A percentile compares a stretch with the other conserved stretches of the same genome.
Evolutionary conservation across 163 green algal genomes (phyloP).

Genomic region (Chloroidium sp.): DNA sequence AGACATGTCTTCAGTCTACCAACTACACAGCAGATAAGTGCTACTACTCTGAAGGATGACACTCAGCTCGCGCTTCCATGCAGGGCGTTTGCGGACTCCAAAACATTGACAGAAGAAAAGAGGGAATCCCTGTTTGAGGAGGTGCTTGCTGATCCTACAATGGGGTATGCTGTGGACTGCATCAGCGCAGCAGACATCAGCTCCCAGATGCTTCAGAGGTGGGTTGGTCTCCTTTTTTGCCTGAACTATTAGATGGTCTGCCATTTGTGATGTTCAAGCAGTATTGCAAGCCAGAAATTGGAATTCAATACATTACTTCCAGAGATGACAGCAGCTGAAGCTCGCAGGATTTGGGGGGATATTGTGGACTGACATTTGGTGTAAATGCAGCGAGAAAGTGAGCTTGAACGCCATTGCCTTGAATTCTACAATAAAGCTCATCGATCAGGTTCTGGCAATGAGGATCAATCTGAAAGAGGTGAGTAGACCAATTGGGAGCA

Average conservation of each 20-base stretch:
- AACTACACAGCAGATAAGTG: neutral
- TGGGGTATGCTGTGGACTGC: slow-evolving; percentile 38
- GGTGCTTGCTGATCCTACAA: slow-evolving; percentile 28
- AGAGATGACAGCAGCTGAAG: too few species aligned
- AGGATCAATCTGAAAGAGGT: slow-evolving; percentile 62
- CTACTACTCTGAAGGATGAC: too few species aligned
- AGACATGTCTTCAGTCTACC: neutral
- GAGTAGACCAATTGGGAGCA: neutral
- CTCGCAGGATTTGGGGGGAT: too few species aligned
- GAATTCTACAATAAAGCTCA: slow-evolving; percentile 67
- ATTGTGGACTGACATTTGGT: neutral
- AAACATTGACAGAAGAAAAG: slow-evolving; percentile 63
- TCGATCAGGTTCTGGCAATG: slow-evolving; percentile 47
- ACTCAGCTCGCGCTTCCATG: neutral
- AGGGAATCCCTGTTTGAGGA: slow-evolving; percentile 51
- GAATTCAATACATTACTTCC: too few species aligned
- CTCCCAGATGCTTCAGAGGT: slow-evolving; percentile 53
- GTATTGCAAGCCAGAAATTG: too few species aligned
- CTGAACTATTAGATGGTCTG: too few species aligned
- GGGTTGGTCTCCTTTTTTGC: too few species aligned
- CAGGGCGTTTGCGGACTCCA: slow-evolving; percentile 74
- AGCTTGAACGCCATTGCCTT: slow-evolving; percentile 76
- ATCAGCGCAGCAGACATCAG: slow-evolving; percentile 52
- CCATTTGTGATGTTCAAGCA: too few species aligned
- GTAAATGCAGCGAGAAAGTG: slow-evolving; percentile 26